Percentiles rank a stretch among this genome's conserved stretches.
phyloP scores from a whole-genome alignment of 2,329 filamentous ascomycete genomes.

The Aureobasidium sp. region DNA sequence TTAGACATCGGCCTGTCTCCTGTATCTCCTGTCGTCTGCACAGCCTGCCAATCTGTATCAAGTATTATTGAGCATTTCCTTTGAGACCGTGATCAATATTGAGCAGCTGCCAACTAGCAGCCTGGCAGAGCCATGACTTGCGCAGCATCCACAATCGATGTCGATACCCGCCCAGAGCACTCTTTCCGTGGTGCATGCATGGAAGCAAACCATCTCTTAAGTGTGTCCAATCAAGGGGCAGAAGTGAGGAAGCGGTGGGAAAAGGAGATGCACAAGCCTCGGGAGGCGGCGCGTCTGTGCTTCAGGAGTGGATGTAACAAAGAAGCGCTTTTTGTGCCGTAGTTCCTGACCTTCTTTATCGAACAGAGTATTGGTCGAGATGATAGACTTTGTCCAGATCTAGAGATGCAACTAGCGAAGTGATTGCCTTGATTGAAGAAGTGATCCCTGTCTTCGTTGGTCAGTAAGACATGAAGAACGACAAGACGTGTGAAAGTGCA shows the following conservation, averaged over 20 bases:
- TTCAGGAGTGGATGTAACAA: constrained; percentile 11
- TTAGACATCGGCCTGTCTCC: not conserved
- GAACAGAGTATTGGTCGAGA: not conserved
- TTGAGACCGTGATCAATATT: not conserved
- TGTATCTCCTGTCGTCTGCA: not conserved
- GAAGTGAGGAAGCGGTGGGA: not conserved
- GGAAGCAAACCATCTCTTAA: not conserved
- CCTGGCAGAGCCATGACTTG: not conserved
- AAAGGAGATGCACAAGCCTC: constrained; percentile 15
- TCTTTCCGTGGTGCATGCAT: not conserved
- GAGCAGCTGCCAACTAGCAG: no score
- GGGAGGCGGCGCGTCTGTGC: constrained; percentile 18
- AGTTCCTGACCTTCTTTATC: not conserved
- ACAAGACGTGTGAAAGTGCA: not conserved
- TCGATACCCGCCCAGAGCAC: constrained; percentile 2
- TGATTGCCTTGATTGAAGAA: not conserved
- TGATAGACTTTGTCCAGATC: no score
- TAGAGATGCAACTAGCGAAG: not conserved
- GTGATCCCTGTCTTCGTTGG: not conserved
- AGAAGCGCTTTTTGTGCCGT: not conserved
- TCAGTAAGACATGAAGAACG: not conserved
- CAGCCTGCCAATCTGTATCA: constrained; percentile 12
- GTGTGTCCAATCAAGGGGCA: constrained; percentile 5
- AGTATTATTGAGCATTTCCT: not conserved
- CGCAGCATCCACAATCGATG: not conserved